These are phyloP conservation scores for Erodium trifolium DNA, from an alignment of 441 rosid genomes.

Conservation along the genomic window DNA sequence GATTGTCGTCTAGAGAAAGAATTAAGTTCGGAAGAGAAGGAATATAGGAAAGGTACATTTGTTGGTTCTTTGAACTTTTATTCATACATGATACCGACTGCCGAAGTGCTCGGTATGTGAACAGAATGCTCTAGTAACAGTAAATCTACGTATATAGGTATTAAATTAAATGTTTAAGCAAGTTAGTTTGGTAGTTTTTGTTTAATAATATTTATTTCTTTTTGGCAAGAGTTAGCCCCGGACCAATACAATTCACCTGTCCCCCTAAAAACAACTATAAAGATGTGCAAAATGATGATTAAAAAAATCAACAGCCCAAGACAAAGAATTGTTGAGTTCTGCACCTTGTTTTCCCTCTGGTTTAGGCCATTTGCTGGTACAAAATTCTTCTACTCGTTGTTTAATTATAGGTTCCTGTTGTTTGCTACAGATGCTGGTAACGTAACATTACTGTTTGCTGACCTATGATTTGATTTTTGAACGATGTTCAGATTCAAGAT, in stretches of 20 bases:
- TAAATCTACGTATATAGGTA: background rate
- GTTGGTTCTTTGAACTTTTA: background rate
- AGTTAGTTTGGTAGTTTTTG: background rate
- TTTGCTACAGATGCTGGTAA: background rate
- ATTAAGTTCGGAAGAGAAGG: background rate
- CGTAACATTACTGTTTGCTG: background rate
- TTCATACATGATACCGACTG: background rate
- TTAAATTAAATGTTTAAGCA: background rate
- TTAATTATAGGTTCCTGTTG: background rate
- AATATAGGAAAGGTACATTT: background rate
- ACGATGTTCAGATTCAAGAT: background rate
- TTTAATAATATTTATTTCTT: background rate
- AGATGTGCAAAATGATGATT: background rate
- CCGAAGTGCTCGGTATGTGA: background rate
- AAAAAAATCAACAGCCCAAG: background rate
- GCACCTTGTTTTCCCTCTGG: slow-evolving; percentile 6
- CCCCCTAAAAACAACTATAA: background rate
- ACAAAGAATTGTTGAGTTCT: background rate
- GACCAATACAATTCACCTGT: slow-evolving; percentile 3
- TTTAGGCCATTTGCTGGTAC: slow-evolving; percentile 1
- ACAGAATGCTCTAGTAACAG: background rate
- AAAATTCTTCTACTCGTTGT: background rate
- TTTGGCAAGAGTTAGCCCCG: background rate
- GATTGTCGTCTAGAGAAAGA: background rate
- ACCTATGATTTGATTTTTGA: background rate